These are phyloP conservation scores for Hylodesmum podocarpum DNA, from an alignment of 306 rosid species.

Conservation along the genomic window DNA sequence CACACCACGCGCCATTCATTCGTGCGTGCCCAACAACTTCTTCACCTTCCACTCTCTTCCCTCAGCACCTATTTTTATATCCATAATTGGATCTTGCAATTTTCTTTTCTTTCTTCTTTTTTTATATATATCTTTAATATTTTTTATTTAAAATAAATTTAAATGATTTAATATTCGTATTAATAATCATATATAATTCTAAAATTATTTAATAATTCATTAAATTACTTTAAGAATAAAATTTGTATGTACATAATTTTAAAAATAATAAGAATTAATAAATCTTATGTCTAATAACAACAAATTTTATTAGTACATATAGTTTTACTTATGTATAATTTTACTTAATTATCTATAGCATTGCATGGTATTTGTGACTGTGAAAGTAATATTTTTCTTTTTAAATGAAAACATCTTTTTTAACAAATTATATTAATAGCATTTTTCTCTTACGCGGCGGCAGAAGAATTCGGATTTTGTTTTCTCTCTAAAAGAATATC, in stretches of 20 bases:
- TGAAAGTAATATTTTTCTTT: neutral
- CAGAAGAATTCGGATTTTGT: neutral
- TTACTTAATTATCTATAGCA: too few species aligned
- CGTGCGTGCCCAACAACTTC: neutral
- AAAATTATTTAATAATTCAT: too few species aligned
- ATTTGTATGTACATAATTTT: too few species aligned
- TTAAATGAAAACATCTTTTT: neutral
- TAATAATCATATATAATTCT: too few species aligned
- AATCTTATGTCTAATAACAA: too few species aligned
- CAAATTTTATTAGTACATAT: too few species aligned
- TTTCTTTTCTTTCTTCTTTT: neutral
- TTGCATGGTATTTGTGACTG: neutral
- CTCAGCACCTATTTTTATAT: neutral
- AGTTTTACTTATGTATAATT: too few species aligned
- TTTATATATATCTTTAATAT: too few species aligned
- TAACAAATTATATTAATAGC: neutral
- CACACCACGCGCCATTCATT: conserved; percentile 4
- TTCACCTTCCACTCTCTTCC: neutral
- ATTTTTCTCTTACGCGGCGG: neutral
- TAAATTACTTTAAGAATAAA: too few species aligned
- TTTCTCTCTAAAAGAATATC: neutral
- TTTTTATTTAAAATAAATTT: too few species aligned
- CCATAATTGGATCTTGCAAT: neutral
- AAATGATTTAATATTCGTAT: too few species aligned
- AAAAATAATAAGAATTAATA: too few species aligned